Evolutionary conservation across 495 filamentous ascomycete genomes (phyloP).

Genomic region (Penicillium herquei): DNA sequence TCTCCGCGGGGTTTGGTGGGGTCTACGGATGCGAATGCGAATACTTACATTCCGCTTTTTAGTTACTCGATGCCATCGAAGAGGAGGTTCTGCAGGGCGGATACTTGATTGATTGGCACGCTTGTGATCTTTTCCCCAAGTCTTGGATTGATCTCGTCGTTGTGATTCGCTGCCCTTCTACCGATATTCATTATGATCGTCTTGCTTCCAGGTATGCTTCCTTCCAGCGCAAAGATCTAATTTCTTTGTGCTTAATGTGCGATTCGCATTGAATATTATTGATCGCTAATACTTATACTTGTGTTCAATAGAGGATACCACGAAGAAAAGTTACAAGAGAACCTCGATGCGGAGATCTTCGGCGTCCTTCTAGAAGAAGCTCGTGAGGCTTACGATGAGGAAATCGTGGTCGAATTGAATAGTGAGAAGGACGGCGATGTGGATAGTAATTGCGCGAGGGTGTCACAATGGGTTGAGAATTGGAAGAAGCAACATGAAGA

Average conservation of each 20-base stretch:
- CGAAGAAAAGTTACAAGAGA: conserved; percentile 89
- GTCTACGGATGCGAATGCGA: background rate
- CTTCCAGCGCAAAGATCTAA: background rate
- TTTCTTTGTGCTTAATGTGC: background rate
- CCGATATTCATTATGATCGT: conserved; percentile 75
- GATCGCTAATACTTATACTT: background rate
- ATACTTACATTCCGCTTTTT: conserved; percentile 6
- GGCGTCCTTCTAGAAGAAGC: conserved; percentile 91
- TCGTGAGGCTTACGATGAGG: conserved; percentile 77
- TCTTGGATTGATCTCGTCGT: conserved; percentile 95
- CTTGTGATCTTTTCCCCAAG: conserved; percentile 91
- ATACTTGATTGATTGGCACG: conserved; percentile 96
- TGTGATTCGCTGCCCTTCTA: conserved; percentile 78
- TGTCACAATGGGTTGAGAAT: conserved; percentile 74
- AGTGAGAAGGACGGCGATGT: conserved; percentile 81
- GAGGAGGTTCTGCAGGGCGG: conserved; percentile 77
- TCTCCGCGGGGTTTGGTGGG: conserved; percentile 8
- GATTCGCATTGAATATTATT: background rate
- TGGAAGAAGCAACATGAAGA: conserved; percentile 67
- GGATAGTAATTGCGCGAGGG: conserved; percentile 80
- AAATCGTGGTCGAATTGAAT: conserved; percentile 85
- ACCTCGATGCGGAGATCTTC: conserved; percentile 97
- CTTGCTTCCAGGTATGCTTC: conserved; percentile 61
- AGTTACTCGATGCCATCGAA: conserved; percentile 90
- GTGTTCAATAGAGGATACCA: conserved; percentile 61